phyloP scores from a whole-genome alignment of 2,329 filamentous ascomycete genomes.

The Cryphonectria carpinicola region DNA sequence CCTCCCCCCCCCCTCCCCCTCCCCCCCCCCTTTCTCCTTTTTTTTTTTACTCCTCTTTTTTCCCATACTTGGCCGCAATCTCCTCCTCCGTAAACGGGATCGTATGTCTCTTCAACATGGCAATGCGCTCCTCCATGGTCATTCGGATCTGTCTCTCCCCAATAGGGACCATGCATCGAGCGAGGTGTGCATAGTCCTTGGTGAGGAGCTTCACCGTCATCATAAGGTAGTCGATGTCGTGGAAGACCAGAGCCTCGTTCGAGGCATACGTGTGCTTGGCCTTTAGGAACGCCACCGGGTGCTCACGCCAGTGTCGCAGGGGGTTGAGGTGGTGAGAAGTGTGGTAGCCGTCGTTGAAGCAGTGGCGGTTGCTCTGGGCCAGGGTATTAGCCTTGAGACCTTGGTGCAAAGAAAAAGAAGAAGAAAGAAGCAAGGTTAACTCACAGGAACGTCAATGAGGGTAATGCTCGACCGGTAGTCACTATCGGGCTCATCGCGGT shows the following conservation, averaged over 20 bases:
- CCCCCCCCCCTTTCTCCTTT: no score
- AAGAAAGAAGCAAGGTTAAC: conserved; percentile 35
- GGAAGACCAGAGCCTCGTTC: conserved; percentile 75
- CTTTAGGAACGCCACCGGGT: conserved; percentile 73
- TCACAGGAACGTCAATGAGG: conserved; percentile 75
- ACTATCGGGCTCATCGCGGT: conserved; percentile 73
- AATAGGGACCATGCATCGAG: conserved; percentile 73
- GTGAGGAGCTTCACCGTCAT: conserved; percentile 69
- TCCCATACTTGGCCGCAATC: conserved; percentile 59
- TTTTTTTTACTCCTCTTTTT: conserved; percentile 19
- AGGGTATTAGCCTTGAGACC: background rate
- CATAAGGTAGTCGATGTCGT: conserved; percentile 81
- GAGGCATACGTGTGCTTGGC: conserved; percentile 68
- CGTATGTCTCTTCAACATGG: conserved; percentile 68
- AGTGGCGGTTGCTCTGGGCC: conserved; percentile 76
- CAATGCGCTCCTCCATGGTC: conserved; percentile 64
- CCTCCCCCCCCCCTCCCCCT: no score
- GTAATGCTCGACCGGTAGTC: conserved; percentile 82
- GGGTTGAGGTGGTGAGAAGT: conserved; percentile 82
- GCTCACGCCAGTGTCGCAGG: conserved; percentile 79
- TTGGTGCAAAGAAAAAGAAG: no score
- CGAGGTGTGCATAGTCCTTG: conserved; percentile 73
- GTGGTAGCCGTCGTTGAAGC: conserved; percentile 83
- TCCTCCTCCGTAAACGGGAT: conserved; percentile 67
- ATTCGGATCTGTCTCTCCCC: conserved; percentile 68